Percentiles rank a stretch among this genome's conserved stretches.
Conservation (phyloP, 2,329 filamentous ascomycete genomes). For the Botrytis byssoidea region DNA sequence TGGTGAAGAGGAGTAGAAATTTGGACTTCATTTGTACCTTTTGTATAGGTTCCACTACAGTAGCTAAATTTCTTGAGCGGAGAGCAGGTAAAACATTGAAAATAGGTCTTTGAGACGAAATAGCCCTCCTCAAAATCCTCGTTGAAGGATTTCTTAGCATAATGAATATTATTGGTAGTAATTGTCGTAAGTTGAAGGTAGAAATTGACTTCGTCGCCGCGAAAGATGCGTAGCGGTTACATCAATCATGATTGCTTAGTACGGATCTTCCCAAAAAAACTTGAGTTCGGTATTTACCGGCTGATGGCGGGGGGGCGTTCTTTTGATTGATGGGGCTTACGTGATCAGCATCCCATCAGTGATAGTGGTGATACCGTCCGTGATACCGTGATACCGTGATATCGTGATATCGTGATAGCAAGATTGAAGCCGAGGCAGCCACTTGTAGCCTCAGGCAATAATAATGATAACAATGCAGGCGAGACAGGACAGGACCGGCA, state of each 20-base stretch:
- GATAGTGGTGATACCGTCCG: not conserved
- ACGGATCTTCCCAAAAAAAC: not conserved
- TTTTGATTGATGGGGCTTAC: not conserved
- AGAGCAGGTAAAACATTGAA: conserved; percentile 30
- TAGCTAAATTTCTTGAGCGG: conserved; percentile 37
- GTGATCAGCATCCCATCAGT: not conserved
- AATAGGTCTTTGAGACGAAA: conserved; percentile 25
- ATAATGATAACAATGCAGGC: too few relatives aligned
- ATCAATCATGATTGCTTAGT: not conserved
- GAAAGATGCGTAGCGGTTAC: not conserved
- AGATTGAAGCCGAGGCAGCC: not conserved
- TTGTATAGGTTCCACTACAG: conserved; percentile 38
- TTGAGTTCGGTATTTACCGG: conserved; percentile 9
- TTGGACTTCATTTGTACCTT: conserved; percentile 31
- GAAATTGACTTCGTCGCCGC: not conserved
- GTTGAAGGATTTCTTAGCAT: conserved; percentile 38
- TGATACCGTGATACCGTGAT: too few relatives aligned
- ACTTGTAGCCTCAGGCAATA: not conserved
- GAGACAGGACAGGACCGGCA: too few relatives aligned
- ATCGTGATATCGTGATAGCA: not conserved
- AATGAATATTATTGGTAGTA: conserved; percentile 19
- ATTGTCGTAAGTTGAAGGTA: not conserved
- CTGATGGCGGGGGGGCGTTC: not conserved
- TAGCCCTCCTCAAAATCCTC: conserved; percentile 29
- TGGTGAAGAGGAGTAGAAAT: not conserved